Evolutionary conservation across 305 asterid genomes (phyloP).

Genomic region (Solanum chacoense): DNA sequence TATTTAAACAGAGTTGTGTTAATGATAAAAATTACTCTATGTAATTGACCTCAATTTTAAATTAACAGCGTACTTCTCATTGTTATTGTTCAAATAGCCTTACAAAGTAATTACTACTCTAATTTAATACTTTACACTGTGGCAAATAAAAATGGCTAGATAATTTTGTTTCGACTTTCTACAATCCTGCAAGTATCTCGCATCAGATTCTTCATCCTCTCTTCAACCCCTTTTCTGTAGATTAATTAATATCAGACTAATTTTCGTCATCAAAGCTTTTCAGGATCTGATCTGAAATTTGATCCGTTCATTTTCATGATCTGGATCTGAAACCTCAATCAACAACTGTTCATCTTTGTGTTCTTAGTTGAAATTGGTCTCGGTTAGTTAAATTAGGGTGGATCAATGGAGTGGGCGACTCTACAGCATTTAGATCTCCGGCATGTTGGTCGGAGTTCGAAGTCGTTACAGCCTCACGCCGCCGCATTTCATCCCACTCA

Average conservation of each 20-base stretch:
- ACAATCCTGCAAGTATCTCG: constrained; percentile 1
- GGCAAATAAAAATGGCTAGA: neutral
- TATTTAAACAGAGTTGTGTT: neutral
- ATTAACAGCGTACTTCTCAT: neutral
- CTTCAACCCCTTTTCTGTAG: neutral
- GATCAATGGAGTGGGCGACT: constrained; percentile 90
- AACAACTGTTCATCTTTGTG: neutral
- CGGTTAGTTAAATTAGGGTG: constrained; percentile 4
- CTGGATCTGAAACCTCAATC: constrained; percentile 1
- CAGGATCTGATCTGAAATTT: neutral
- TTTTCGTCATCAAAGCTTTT: neutral
- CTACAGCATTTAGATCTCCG: constrained; percentile 97
- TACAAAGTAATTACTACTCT: neutral
- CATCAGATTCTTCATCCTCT: neutral
- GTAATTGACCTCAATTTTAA: neutral
- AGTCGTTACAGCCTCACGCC: constrained; percentile 93
- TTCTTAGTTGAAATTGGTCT: neutral
- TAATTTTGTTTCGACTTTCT: neutral
- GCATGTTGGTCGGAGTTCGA: constrained; percentile 91
- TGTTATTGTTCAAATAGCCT: neutral
- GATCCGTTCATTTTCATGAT: constrained; percentile 2
- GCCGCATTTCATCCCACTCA: constrained; percentile 88
- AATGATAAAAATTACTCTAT: neutral
- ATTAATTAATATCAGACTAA: neutral
- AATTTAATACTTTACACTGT: neutral